Conservation (phyloP, 306 rosid genomes). For the Geum urbanum region DNA sequence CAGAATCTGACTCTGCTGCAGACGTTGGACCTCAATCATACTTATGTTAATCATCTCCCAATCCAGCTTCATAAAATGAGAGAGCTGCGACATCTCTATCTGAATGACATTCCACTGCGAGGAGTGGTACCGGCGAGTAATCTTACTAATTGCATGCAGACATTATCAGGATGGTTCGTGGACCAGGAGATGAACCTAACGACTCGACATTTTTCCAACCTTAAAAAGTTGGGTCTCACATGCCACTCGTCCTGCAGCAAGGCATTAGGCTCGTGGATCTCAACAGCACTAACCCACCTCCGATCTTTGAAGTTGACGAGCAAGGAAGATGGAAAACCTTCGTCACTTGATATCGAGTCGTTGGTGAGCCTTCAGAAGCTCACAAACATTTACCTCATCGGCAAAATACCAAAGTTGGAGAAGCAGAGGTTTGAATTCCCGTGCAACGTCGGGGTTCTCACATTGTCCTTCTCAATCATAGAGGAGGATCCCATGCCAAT, state of each 20-base stretch:
- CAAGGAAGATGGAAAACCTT: slow-evolving; percentile 8
- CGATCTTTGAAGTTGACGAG: slow-evolving; percentile 9
- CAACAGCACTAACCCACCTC: slow-evolving; percentile 1
- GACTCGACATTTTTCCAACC: not conserved
- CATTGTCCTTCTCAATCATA: slow-evolving; percentile 8
- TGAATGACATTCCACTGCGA: not conserved
- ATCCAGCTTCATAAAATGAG: slow-evolving; percentile 7
- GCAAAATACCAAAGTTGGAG: slow-evolving; percentile 6
- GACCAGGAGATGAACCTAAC: not conserved
- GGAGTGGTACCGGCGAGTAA: not conserved
- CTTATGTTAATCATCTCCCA: slow-evolving; percentile 5
- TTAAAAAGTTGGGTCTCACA: slow-evolving; percentile 15
- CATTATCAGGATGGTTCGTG: slow-evolving; percentile 1
- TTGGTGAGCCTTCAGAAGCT: too few relatives aligned
- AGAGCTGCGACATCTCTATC: slow-evolving; percentile 18
- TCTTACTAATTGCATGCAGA: not conserved
- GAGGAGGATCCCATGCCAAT: not conserved
- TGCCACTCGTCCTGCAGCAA: not conserved
- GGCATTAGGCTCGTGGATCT: slow-evolving; percentile 1
- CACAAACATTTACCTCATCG: slow-evolving; percentile 9
- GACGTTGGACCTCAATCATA: slow-evolving; percentile 24
- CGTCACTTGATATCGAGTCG: too few relatives aligned
- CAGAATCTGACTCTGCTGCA: not conserved
- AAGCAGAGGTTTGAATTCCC: not conserved
- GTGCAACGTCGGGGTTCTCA: not conserved